Evolutionary conservation across 2,329 filamentous ascomycete species (phyloP).

Genomic region (Apiospora kogelbergensis): DNA sequence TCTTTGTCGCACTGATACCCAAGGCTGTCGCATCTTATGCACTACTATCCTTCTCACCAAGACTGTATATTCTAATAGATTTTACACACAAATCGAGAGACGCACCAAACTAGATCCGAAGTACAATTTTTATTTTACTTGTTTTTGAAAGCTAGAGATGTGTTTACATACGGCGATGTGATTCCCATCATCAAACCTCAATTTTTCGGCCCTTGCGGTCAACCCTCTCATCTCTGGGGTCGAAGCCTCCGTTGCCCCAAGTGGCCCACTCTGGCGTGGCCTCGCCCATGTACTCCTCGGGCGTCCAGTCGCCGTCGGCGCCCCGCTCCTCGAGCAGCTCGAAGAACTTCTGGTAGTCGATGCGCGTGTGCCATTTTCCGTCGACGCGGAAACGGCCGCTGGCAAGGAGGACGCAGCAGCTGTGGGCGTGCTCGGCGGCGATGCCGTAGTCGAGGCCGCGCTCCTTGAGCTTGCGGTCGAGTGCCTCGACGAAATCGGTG

Average conservation of each 20-base stretch:
- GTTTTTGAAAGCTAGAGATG: neutral
- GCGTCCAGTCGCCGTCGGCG: constrained; percentile 68
- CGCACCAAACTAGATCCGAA: neutral
- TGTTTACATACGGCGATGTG: neutral
- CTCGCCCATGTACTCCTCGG: constrained; percentile 86
- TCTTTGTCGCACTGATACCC: constrained; percentile 5
- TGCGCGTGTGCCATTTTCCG: constrained; percentile 85
- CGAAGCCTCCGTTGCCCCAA: constrained; percentile 93
- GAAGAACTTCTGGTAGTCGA: constrained; percentile 90
- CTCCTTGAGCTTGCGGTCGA: constrained; percentile 66
- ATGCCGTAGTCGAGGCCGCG: constrained; percentile 84
- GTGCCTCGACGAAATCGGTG: constrained; percentile 73
- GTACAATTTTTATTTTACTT: neutral
- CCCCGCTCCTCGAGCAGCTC: constrained; percentile 71
- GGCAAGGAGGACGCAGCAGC: constrained; percentile 86
- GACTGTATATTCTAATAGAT: neutral
- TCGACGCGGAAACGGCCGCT: constrained; percentile 75
- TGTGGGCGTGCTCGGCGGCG: constrained; percentile 92
- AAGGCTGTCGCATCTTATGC: neutral
- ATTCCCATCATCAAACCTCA: constrained; percentile 30
- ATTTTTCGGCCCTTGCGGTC: constrained; percentile 79
- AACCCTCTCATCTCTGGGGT: constrained; percentile 84
- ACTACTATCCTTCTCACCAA: neutral
- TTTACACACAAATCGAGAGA: neutral
- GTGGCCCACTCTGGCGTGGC: constrained; percentile 91